A percentile compares a stretch with the other conserved stretches of the same genome.
Conservation (phyloP, 441 rosid genomes). For the Mallotus japonicus region DNA sequence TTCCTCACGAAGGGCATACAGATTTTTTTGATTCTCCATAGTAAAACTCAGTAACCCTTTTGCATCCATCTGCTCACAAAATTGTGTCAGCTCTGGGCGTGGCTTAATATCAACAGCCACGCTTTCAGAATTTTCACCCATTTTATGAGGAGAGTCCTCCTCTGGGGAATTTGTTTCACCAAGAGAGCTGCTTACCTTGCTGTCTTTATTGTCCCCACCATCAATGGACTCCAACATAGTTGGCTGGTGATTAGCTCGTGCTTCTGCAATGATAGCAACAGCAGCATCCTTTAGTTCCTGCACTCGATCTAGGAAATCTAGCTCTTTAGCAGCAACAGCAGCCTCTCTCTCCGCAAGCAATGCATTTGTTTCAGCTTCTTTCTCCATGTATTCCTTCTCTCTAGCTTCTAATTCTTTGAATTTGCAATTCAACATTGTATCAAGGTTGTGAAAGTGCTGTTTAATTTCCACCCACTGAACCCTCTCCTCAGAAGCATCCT, state of each 20-base stretch:
- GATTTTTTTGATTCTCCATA: constrained; percentile 81
- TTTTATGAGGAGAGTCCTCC: constrained; percentile 43
- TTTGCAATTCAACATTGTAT: constrained; percentile 67
- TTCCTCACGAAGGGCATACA: constrained; percentile 67
- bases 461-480: constrained; percentile 86
- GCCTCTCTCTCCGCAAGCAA: constrained; percentile 56
- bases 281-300: constrained; percentile 82
- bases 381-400: constrained; percentile 64
- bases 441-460: constrained; percentile 77
- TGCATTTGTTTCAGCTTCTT: constrained; percentile 64
- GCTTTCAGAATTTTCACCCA: constrained; percentile 45
- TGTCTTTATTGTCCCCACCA: constrained; percentile 44
- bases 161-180: constrained; percentile 41
- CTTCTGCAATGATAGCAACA: constrained; percentile 52
- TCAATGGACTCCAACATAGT: constrained; percentile 28
- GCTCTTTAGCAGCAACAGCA: constrained; percentile 69
- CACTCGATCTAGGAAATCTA: constrained; percentile 58
- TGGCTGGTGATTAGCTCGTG: constrained; percentile 35
- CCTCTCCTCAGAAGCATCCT: constrained; percentile 56
- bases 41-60: constrained; percentile 73
- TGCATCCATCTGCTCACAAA: constrained; percentile 81
- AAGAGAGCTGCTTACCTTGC: constrained; percentile 41
- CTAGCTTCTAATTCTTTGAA: constrained; percentile 78
- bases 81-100: constrained; percentile 61
- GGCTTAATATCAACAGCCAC: constrained; percentile 52